These are phyloP conservation scores for Pascua sp. DNA, from an alignment of 1,284 basidiomycete species.

Conservation along the genomic window DNA sequence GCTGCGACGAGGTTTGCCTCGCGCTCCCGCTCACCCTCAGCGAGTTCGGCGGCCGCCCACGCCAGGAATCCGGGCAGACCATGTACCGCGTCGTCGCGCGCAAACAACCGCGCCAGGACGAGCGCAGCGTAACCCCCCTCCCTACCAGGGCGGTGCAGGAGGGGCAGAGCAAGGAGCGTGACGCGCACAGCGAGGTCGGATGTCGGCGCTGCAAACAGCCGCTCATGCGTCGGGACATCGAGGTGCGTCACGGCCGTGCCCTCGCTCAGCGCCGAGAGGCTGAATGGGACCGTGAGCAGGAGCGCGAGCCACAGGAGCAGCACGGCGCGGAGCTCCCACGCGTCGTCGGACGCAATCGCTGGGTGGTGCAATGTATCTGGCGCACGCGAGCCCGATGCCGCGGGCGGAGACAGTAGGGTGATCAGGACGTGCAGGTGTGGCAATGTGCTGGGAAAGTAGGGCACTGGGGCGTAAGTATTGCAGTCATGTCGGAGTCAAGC, in stretches of 20 bases:
- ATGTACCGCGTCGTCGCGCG: slow-evolving; percentile 38
- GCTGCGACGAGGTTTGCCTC: slow-evolving; percentile 37
- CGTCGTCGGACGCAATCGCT: slow-evolving; percentile 25
- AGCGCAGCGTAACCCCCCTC: slow-evolving; percentile 46
- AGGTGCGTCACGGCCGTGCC: slow-evolving; percentile 51
- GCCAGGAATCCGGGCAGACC: slow-evolving; percentile 36
- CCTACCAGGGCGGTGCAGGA: slow-evolving; percentile 42
- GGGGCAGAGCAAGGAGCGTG: slow-evolving; percentile 31
- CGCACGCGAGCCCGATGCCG: slow-evolving; percentile 45
- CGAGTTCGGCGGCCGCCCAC: slow-evolving; percentile 34
- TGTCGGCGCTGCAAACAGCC: slow-evolving; percentile 63
- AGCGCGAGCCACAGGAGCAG: slow-evolving; percentile 89
- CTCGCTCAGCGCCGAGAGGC: slow-evolving; percentile 67
- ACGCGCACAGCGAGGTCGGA: slow-evolving; percentile 61
- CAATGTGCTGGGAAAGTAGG: slow-evolving; percentile 87
- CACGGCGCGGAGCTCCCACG: slow-evolving; percentile 81
- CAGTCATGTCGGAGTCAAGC: slow-evolving; percentile 39
- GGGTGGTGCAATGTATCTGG: slow-evolving; percentile 39
- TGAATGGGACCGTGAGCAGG: slow-evolving; percentile 91
- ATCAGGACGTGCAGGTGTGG: slow-evolving; percentile 74
- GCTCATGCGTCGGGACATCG: slow-evolving; percentile 61
- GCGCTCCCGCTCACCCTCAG: slow-evolving; percentile 35
- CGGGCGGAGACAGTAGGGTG: slow-evolving; percentile 59
- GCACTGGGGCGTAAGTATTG: slow-evolving; percentile 50
- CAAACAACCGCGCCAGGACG: slow-evolving; percentile 44